A percentile compares a stretch with the other conserved stretches of the same genome.
Conservation (phyloP, 2,329 filamentous ascomycete genomes). For the Truncatella angustata region DNA sequence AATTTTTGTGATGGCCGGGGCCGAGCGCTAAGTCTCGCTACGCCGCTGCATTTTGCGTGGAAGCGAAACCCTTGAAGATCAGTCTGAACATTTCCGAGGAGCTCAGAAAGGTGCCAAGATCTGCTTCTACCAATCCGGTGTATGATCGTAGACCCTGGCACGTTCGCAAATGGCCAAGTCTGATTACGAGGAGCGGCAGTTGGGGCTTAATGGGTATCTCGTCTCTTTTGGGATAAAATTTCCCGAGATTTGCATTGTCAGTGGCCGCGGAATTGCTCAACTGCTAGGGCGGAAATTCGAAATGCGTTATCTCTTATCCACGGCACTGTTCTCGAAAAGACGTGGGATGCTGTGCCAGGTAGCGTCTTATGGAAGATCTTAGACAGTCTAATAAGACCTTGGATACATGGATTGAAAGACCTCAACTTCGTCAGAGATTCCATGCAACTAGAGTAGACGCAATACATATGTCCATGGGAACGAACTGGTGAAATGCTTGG, state of each 20-base stretch:
- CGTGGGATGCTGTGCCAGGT: background rate
- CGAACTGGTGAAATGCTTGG: too few species aligned
- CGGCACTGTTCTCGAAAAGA: background rate
- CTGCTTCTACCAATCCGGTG: constrained; percentile 9
- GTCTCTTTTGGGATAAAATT: background rate
- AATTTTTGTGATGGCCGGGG: background rate
- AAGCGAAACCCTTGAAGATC: background rate
- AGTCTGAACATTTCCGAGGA: constrained; percentile 24
- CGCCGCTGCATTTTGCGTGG: background rate
- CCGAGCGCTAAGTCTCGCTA: background rate
- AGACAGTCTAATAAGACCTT: too few species aligned
- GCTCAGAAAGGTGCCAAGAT: constrained; percentile 18
- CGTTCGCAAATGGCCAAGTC: background rate
- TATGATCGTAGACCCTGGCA: constrained; percentile 12
- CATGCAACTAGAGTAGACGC: too few species aligned
- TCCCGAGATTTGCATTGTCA: background rate
- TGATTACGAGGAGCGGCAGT: background rate
- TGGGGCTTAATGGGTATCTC: background rate
- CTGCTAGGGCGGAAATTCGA: background rate
- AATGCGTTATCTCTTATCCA: background rate
- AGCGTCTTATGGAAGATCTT: background rate
- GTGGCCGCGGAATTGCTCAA: background rate
- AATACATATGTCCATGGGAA: too few species aligned
- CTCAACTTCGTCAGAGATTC: too few species aligned
- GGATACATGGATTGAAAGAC: too few species aligned